These are phyloP conservation scores for Mesembryanthemum crystallinum DNA, from an alignment of 148 eudicot species.

Conservation along the genomic window DNA sequence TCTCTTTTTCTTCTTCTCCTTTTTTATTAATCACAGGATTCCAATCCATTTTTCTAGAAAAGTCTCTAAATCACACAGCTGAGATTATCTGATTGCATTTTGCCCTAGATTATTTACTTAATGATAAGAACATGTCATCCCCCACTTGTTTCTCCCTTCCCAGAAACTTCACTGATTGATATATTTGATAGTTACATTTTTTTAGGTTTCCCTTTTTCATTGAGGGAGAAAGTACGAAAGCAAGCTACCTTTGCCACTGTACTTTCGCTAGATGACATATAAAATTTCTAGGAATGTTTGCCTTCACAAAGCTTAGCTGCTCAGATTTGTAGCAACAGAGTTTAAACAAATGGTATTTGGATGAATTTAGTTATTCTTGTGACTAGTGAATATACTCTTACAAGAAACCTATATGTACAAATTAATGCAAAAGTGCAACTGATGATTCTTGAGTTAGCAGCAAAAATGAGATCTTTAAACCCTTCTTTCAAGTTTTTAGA, in stretches of 20 bases:
- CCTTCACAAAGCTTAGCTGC: neutral
- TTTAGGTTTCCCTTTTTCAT: neutral
- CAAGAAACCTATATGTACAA: neutral
- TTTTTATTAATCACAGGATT: neutral
- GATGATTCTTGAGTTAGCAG: constrained; percentile 15
- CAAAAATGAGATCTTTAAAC: constrained; percentile 14
- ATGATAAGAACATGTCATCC: constrained; percentile 22
- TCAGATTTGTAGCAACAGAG: neutral
- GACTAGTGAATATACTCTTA: neutral
- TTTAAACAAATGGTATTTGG: neutral
- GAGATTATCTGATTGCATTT: constrained; percentile 16
- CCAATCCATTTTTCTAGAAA: neutral
- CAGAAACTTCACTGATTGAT: constrained; percentile 17
- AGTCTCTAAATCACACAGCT: neutral
- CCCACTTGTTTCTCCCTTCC: constrained; percentile 22
- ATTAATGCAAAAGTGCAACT: neutral
- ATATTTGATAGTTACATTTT: constrained; percentile 7
- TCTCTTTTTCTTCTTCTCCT: neutral
- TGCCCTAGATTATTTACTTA: constrained; percentile 4
- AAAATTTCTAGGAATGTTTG: neutral
- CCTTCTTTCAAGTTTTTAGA: constrained; percentile 9
- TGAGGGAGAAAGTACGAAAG: constrained; percentile 14
- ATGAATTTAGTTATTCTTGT: neutral
- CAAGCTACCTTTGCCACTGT: constrained; percentile 13
- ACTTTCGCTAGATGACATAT: constrained; percentile 4